Percentiles rank a stretch among this genome's conserved stretches.
phyloP scores from a whole-genome alignment of 1,139 yeast species.

The Zygoascus sp. region DNA sequence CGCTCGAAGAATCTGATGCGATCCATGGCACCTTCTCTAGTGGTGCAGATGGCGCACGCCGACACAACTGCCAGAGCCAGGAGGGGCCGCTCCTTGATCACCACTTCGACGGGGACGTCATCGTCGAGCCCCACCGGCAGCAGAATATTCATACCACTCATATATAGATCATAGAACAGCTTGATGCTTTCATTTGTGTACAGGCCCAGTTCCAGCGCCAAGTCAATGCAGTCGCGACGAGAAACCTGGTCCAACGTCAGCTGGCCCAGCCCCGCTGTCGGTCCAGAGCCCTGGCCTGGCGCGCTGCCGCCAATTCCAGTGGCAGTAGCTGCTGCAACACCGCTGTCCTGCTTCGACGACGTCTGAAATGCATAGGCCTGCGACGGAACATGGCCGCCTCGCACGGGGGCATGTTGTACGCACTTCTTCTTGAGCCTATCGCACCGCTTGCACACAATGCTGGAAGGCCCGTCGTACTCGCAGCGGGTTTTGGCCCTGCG shows the following conservation, averaged over 20 bases:
- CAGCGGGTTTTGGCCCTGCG: constrained; percentile 54
- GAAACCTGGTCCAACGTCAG: not conserved
- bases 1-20: constrained; percentile 45
- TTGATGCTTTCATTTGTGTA: constrained; percentile 8
- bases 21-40: constrained; percentile 36
- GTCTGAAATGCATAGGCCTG: not conserved
- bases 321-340: not conserved
- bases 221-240: constrained; percentile 6
- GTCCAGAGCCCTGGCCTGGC: no score
- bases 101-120: constrained; percentile 35
- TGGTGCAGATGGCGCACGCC: constrained; percentile 47
- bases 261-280: no score
- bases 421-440: constrained; percentile 44
- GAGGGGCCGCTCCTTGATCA: constrained; percentile 43
- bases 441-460: constrained; percentile 46
- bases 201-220: constrained; percentile 13
- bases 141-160: constrained; percentile 1
- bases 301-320: not conserved
- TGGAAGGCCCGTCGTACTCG: constrained; percentile 46
- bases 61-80: constrained; percentile 46
- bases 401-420: constrained; percentile 3
- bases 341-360: not conserved
- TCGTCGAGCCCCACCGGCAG: constrained; percentile 10
- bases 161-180: constrained; percentile 8
- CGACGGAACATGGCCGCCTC: constrained; percentile 9